A percentile compares a stretch with the other conserved stretches of the same genome.
Conservation (phyloP, 805 yeast species). For the Starmera amethionina region DNA sequence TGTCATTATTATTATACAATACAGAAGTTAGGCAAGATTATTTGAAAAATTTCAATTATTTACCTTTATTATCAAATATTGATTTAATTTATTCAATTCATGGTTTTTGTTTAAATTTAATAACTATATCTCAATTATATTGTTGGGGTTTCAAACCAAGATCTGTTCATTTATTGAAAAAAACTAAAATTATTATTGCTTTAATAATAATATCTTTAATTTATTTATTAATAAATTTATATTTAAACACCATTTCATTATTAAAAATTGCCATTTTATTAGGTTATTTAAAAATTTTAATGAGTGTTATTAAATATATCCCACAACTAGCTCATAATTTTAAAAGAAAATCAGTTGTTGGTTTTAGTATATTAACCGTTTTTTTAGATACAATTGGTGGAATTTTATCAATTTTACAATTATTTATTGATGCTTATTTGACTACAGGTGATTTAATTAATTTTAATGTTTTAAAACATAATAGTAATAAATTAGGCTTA, state of each 20-base stretch:
- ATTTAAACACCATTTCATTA: conserved; percentile 8
- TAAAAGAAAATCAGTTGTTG: conserved; percentile 68
- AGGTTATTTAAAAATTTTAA: conserved; percentile 34
- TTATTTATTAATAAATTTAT: conserved; percentile 1
- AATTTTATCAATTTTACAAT: conserved; percentile 12
- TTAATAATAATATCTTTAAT: conserved; percentile 1
- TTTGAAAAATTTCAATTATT: conserved; percentile 19
- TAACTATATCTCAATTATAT: conserved; percentile 31
- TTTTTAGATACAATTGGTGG: conserved; percentile 29
- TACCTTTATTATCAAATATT: conserved; percentile 32
- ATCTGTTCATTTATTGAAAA: conserved; percentile 6
- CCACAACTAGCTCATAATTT: conserved; percentile 86
- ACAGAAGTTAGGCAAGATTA: conserved; percentile 23
- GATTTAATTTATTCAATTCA: conserved; percentile 40
- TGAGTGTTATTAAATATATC: conserved; percentile 43
- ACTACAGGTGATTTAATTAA: conserved; percentile 15
- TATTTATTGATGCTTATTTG: conserved; percentile 17
- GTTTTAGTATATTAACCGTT: conserved; percentile 62
- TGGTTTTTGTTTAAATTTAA: conserved; percentile 31
- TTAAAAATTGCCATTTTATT: conserved; percentile 25
- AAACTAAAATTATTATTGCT: conserved; percentile 12
- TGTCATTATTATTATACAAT: conserved; percentile 31
- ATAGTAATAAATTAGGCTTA: conserved; percentile 30
- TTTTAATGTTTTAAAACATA: conserved; percentile 18
- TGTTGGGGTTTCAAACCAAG: conserved; percentile 18